Percentiles rank a stretch among this genome's conserved stretches.
phyloP scores from a whole-genome alignment of 805 yeast genomes.

The Yarrowia osloensis region DNA sequence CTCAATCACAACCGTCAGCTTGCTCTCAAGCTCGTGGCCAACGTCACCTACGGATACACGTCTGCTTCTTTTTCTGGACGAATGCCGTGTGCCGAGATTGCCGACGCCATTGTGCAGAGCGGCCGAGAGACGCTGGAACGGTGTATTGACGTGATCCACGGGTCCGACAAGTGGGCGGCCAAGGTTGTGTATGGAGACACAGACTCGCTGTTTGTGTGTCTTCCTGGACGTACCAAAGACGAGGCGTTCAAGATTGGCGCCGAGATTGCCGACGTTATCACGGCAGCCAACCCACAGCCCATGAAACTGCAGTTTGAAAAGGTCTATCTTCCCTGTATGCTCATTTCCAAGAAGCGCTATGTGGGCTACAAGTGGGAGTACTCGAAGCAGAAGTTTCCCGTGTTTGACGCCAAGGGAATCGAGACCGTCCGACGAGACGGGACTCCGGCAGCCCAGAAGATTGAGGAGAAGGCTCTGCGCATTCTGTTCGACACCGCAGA shows the following conservation, averaged over 20 bases:
- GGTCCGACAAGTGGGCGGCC: constrained; percentile 68
- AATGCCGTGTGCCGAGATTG: constrained; percentile 95
- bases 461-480: constrained; percentile 69
- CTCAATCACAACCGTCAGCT: constrained; percentile 75
- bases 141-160: constrained; percentile 70
- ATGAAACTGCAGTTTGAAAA: constrained; percentile 85
- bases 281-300: constrained; percentile 75
- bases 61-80: constrained; percentile 95
- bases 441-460: constrained; percentile 84
- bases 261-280: constrained; percentile 65
- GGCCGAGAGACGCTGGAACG: constrained; percentile 81
- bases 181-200: constrained; percentile 97
- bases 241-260: constrained; percentile 80
- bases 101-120: constrained; percentile 90
- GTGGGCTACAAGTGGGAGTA: constrained; percentile 81
- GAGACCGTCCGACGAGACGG: constrained; percentile 96
- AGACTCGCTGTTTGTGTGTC: constrained; percentile 85
- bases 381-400: constrained; percentile 56
- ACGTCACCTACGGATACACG: constrained; percentile 94
- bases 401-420: constrained; percentile 93
- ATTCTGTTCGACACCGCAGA: constrained; percentile 72
- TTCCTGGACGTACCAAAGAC: constrained; percentile 75
- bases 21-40: constrained; percentile 87
- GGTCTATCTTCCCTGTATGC: constrained; percentile 82
- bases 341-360: constrained; percentile 85